These are phyloP conservation scores for Berberis thunbergii DNA, from an alignment of 164 flowering plant species.

Conservation along the genomic window DNA sequence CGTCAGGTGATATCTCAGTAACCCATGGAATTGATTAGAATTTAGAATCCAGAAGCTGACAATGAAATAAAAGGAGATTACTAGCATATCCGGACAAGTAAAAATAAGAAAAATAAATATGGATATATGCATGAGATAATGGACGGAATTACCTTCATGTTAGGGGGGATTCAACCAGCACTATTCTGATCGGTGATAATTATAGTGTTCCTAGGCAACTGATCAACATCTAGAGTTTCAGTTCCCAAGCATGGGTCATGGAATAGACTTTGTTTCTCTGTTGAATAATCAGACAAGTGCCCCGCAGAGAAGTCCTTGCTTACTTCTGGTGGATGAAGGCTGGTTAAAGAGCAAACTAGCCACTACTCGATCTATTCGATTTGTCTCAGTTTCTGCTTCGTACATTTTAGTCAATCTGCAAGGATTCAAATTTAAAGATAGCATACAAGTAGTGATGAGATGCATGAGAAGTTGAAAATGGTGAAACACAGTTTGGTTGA, in stretches of 20 bases:
- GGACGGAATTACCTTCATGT: slow-evolving; percentile 42
- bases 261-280: slow-evolving; percentile 14
- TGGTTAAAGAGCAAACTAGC: slow-evolving; percentile 83
- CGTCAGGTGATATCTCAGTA: slow-evolving; percentile 2
- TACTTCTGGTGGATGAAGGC: slow-evolving; percentile 27
- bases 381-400: slow-evolving; percentile 69
- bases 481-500: too few relatives aligned
- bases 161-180: slow-evolving; percentile 5
- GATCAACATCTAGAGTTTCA: slow-evolving; percentile 19
- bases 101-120: neutral
- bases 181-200: slow-evolving; percentile 28
- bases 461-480: too few relatives aligned
- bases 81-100: slow-evolving; percentile 29
- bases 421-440: neutral
- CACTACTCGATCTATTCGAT: slow-evolving; percentile 72
- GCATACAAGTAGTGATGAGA: neutral
- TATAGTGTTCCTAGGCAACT: slow-evolving; percentile 19
- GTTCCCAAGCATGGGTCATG: slow-evolving; percentile 8
- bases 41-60: slow-evolving; percentile 39
- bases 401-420: slow-evolving; percentile 31
- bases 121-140: slow-evolving; percentile 18
- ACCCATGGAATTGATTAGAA: slow-evolving; percentile 10
- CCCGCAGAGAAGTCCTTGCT: slow-evolving; percentile 16
- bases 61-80: slow-evolving; percentile 31
- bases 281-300: slow-evolving; percentile 17